Evolutionary conservation across 345 rosid genomes (phyloP).

Genomic region (Aurinia saxatilis): DNA sequence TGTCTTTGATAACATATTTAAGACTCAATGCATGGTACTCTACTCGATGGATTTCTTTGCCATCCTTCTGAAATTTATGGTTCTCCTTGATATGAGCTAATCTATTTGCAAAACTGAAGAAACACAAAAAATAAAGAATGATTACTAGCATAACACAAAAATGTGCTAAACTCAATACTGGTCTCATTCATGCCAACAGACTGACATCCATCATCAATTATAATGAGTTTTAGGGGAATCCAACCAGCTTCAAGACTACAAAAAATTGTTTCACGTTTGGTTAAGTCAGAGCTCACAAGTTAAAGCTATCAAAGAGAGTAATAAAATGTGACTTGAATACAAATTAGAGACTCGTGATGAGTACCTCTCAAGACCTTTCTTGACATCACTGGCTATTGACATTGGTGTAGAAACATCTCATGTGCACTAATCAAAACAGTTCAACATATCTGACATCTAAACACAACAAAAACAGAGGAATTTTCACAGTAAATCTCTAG

Average conservation of each 20-base stretch:
- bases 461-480: background rate
- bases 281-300: background rate
- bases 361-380: conserved; percentile 57
- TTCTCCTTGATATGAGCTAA: conserved; percentile 49
- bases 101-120: conserved; percentile 45
- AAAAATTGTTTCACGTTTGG: background rate
- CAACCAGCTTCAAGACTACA: conserved; percentile 47
- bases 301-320: background rate
- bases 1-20: conserved; percentile 42
- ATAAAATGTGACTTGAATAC: background rate
- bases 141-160: conserved; percentile 55
- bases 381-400: conserved; percentile 46
- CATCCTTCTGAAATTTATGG: conserved; percentile 36
- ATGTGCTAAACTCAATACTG: conserved; percentile 33
- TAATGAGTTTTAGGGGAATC: conserved; percentile 44
- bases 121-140: background rate
- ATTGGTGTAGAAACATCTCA: conserved; percentile 61
- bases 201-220: conserved; percentile 77
- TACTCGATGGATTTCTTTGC: conserved; percentile 25
- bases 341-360: background rate
- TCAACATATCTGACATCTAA: conserved; percentile 52
- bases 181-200: conserved; percentile 56
- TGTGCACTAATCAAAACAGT: conserved; percentile 71
- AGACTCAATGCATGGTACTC: conserved; percentile 46
- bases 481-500: background rate